Conservation (phyloP, 176 grass and related monocot species). For the Cenchrus purpureus region DNA sequence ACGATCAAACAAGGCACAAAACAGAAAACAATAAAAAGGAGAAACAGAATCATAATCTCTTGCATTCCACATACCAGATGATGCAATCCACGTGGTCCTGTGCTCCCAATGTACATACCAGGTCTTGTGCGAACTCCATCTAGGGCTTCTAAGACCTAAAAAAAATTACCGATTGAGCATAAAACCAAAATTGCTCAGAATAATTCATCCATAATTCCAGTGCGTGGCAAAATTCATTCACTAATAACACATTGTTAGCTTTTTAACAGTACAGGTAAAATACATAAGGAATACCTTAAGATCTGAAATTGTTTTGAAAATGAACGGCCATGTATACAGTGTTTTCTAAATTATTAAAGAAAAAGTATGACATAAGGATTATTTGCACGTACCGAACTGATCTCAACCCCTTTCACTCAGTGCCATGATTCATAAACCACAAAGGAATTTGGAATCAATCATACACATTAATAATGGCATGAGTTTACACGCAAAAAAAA, state of each 20-base stretch:
- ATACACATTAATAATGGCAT: background rate
- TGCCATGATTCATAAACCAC: background rate
- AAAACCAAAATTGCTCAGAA: conserved; percentile 26
- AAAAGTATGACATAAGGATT: background rate
- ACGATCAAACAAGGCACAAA: conserved; percentile 35
- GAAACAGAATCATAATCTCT: conserved; percentile 29
- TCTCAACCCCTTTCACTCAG: background rate
- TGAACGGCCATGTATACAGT: background rate
- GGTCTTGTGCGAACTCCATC: conserved; percentile 97
- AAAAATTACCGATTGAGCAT: conserved; percentile 38
- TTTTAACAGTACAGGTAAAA: background rate
- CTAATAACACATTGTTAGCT: conserved; percentile 1
- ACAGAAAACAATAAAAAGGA: background rate
- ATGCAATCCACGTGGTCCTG: conserved; percentile 93
- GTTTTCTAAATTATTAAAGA: conserved; percentile 2
- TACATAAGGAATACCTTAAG: background rate
- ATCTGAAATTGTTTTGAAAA: background rate
- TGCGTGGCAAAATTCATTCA: conserved; percentile 11
- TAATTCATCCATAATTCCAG: background rate
- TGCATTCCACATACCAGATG: conserved; percentile 69
- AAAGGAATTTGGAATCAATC: conserved; percentile 2
- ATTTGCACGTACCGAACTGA: conserved; percentile 7
- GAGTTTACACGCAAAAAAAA: background rate
- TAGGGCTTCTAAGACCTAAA: conserved; percentile 93
- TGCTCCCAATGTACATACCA: conserved; percentile 99